Evolutionary conservation across 1,284 basidiomycete genomes (phyloP), one percentile per base, ranked within the genome.

Genomic region (Fomes fomentarius): DNA sequence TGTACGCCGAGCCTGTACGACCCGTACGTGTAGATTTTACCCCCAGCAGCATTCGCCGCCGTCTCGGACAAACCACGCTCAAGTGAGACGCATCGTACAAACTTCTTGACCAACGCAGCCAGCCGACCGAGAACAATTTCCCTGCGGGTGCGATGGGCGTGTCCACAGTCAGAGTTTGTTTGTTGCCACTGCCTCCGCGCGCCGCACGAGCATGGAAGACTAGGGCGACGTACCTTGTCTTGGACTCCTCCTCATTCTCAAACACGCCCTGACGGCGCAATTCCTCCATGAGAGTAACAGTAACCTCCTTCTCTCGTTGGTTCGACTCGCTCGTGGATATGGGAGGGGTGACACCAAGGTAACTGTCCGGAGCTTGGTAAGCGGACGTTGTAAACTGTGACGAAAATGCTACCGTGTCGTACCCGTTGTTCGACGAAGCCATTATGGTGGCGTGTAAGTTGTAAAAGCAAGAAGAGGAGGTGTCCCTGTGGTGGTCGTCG

Each of bases 21-120:
- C 42, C 97, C 96, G 70, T 96, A 99, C 2, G 97, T 98, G 71
- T 96, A 99, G 71, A 99, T 99, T 78, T 98, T 96, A 60, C 96
- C 97, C 56, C 96, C 97, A 5, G 96, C 93, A 52, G 89, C 84
- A 44, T 76, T 84, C 15, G 95, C 94, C 3, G 93, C 88, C 43
- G 88, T 76, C 68, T 98, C 94, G 17, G 94, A 96, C 57, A 97
- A 78, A 12, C 96, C 96, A 43, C 80, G 82, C 49, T 82, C 75
- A 61, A 96, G 74, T 17, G 91, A 91, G 3, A 96, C 89, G 62
- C 85, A 84, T 66, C 87, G 87, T 49, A 99, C 97, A 72, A 99
- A 99, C 70, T 93, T 89, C 76, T 95, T 94, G 55, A 98, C 93
- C 40, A 98, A 82, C 54, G 89, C 85, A 55, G 94, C 89, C 40